Conservation (phyloP, 106 monocot genomes). For the Narthecium ossifragum region DNA sequence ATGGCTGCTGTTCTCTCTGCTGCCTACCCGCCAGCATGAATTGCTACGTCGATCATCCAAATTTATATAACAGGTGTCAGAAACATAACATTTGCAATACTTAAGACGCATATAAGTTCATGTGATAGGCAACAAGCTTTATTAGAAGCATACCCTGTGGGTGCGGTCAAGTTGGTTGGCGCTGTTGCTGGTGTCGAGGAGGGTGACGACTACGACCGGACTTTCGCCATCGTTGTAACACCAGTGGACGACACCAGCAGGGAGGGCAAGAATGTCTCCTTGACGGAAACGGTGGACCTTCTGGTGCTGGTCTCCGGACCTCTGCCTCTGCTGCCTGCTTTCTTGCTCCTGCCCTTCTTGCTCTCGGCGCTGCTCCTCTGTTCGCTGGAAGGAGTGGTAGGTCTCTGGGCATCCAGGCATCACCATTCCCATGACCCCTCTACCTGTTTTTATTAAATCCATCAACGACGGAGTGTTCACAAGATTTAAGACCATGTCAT, state of each 20-base stretch:
- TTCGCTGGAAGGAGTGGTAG: slow-evolving; percentile 14
- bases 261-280: slow-evolving; percentile 49
- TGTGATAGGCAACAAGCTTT: too few relatives aligned
- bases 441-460: slow-evolving; percentile 12
- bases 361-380: neutral
- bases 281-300: slow-evolving; percentile 30
- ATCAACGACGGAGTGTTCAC: neutral
- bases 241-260: neutral
- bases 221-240: slow-evolving; percentile 1
- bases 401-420: slow-evolving; percentile 41
- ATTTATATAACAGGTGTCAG: too few relatives aligned
- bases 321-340: neutral
- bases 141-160: slow-evolving; percentile 37
- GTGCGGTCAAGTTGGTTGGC: slow-evolving; percentile 57
- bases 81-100: too few relatives aligned
- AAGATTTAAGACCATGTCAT: too few relatives aligned
- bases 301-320: slow-evolving; percentile 68
- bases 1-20: neutral
- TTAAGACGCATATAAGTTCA: too few relatives aligned
- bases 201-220: neutral
- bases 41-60: too few relatives aligned
- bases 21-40: slow-evolving; percentile 17
- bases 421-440: slow-evolving; percentile 13
- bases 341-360: neutral
- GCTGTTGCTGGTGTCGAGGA: slow-evolving; percentile 29